Evolutionary conservation across 345 rosid genomes (phyloP).

Genomic region (Populus ilicifolia): DNA sequence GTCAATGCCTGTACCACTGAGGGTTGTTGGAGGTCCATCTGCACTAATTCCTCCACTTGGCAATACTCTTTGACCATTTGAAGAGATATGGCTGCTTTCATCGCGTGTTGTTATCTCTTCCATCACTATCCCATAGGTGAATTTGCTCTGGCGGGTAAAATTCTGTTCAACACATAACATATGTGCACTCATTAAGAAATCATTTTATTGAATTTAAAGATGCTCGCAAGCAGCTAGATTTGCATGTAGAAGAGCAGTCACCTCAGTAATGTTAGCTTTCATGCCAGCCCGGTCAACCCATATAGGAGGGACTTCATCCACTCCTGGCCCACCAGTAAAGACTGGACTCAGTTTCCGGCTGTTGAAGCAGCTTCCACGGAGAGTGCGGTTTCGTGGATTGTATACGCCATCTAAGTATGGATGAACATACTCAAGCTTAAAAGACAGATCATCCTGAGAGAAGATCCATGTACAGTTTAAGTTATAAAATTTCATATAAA

Average conservation of each 20-base stretch:
- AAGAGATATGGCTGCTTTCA: constrained; percentile 88
- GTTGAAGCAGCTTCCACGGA: constrained; percentile 87
- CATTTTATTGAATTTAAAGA: not conserved
- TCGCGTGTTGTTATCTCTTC: constrained; percentile 98
- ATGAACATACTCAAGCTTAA: constrained; percentile 96
- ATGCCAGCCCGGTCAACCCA: constrained; percentile 99
- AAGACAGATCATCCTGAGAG: constrained; percentile 91
- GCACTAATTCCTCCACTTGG: constrained; percentile 98
- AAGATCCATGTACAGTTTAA: constrained; percentile 6
- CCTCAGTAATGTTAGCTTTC: constrained; percentile 96
- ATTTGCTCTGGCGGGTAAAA: constrained; percentile 96
- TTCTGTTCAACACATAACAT: constrained; percentile 45
- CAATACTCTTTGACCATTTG: constrained; percentile 83
- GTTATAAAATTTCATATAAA: not conserved
- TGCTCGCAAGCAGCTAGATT: not conserved
- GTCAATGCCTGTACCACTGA: constrained; percentile 94
- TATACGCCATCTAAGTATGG: constrained; percentile 89
- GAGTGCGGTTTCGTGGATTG: constrained; percentile 76
- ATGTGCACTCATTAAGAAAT: constrained; percentile 15
- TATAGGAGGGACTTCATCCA: constrained; percentile 96
- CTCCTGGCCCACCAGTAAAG: constrained; percentile 96
- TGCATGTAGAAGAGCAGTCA: constrained; percentile 24
- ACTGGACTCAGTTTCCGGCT: constrained; percentile 96
- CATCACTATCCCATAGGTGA: constrained; percentile 95
- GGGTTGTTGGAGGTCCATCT: constrained; percentile 99